Evolutionary conservation across 192 early-diverging fungal genomes (phyloP).

Genomic region (Backusella morwellensis): DNA sequence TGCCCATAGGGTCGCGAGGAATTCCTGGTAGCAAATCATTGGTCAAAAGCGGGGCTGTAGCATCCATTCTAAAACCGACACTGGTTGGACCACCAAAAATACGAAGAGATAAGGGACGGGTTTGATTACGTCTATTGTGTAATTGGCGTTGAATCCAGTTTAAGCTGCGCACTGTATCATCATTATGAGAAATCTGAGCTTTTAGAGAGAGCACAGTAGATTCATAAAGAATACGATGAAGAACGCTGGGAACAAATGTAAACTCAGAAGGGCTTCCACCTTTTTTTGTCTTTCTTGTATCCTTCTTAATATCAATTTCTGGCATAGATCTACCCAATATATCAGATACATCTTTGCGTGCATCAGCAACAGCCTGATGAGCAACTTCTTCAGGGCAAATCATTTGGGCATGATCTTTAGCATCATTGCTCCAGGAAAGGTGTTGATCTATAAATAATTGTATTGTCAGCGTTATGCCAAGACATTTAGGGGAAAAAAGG

Average conservation of each 20-base stretch:
- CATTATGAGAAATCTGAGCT: slow-evolving; percentile 2
- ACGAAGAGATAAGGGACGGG: not conserved
- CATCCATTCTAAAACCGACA: slow-evolving; percentile 17
- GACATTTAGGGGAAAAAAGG: slow-evolving; percentile 7
- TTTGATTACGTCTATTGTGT: not conserved
- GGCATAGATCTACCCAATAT: slow-evolving; percentile 12
- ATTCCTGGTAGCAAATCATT: slow-evolving; percentile 19
- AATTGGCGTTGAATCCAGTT: not conserved
- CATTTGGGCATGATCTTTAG: slow-evolving; percentile 16
- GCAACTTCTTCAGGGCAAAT: slow-evolving; percentile 22
- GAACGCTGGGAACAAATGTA: slow-evolving; percentile 15
- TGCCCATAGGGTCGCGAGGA: slow-evolving; percentile 23
- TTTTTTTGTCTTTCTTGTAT: slow-evolving; percentile 2
- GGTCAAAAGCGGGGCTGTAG: slow-evolving; percentile 2
- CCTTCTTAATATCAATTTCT: slow-evolving; percentile 15
- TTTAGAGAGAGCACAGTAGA: slow-evolving; percentile 1
- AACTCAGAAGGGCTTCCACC: slow-evolving; percentile 5
- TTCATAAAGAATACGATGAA: slow-evolving; percentile 31
- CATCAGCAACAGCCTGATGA: slow-evolving; percentile 18
- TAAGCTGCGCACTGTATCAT: not conserved
- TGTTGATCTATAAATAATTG: slow-evolving; percentile 24
- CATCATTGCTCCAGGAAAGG: slow-evolving; percentile 14
- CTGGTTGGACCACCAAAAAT: slow-evolving; percentile 30
- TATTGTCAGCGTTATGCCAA: slow-evolving; percentile 5
- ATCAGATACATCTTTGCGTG: slow-evolving; percentile 17